phyloP scores from a whole-genome alignment of 2,329 filamentous ascomycete species.

The Venturia nashicola region DNA sequence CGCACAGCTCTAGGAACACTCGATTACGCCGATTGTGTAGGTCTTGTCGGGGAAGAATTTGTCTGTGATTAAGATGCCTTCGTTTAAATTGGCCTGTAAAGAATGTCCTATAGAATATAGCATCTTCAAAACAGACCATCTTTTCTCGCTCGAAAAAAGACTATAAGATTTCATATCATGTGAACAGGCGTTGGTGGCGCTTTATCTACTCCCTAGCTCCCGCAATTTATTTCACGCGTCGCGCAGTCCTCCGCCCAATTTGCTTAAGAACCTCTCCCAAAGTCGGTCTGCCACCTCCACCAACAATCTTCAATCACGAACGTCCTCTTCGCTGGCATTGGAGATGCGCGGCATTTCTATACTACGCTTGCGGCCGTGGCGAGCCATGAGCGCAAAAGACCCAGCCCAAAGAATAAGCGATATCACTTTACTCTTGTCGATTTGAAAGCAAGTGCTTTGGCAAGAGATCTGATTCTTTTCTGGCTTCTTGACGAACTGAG shows the following conservation, averaged over 20 bases:
- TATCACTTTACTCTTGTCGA: background rate
- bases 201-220: too few species aligned
- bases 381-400: background rate
- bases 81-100: background rate
- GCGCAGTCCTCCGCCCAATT: background rate
- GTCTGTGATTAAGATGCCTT: background rate
- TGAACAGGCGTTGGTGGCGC: too few species aligned
- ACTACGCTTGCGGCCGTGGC: background rate
- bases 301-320: background rate
- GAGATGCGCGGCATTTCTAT: background rate
- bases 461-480: background rate
- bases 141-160: too few species aligned
- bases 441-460: background rate
- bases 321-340: background rate
- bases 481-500: background rate
- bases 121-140: background rate
- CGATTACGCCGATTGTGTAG: background rate
- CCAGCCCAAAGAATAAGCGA: background rate
- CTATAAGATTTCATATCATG: too few species aligned
- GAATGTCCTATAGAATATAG: background rate
- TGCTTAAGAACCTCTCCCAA: background rate
- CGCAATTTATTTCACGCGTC: too few species aligned
- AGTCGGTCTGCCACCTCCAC: background rate
- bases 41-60: background rate
- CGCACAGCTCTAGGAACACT: background rate